Evolutionary conservation across 1,284 basidiomycete genomes (phyloP).

Genomic region (Cystobasidium slooffiae): DNA sequence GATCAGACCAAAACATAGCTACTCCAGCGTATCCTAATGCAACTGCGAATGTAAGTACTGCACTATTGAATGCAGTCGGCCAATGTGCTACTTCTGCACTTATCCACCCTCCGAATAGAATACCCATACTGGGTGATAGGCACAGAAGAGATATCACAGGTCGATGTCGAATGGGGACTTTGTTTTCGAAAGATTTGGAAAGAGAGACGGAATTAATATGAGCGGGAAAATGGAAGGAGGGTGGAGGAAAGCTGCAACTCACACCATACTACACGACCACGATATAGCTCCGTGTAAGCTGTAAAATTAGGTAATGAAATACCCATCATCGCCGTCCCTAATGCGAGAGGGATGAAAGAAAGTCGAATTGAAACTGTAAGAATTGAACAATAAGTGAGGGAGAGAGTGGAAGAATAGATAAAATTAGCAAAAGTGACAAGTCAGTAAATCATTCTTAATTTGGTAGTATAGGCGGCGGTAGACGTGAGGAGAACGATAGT

Average conservation of each 20-base stretch:
- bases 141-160: constrained; percentile 8
- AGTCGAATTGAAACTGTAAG: constrained; percentile 33
- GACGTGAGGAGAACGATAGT: too few species aligned
- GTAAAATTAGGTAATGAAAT: constrained; percentile 44
- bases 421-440: too few species aligned
- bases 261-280: constrained; percentile 18
- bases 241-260: not conserved
- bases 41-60: constrained; percentile 39
- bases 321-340: constrained; percentile 33
- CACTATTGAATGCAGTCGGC: constrained; percentile 34
- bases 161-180: constrained; percentile 26
- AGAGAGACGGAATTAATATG: not conserved
- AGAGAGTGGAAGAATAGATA: not conserved
- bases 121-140: constrained; percentile 33
- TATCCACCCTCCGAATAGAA: constrained; percentile 41
- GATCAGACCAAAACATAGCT: constrained; percentile 28
- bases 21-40: constrained; percentile 37
- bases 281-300: constrained; percentile 36
- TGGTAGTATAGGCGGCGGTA: too few species aligned
- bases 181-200: not conserved
- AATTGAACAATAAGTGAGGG: not conserved
- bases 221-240: not conserved
- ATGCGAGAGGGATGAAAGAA: constrained; percentile 25
- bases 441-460: too few species aligned
- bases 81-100: constrained; percentile 34